phyloP scores from a whole-genome alignment of 1,284 basidiomycete species.

The Sporisorium exsertum region DNA sequence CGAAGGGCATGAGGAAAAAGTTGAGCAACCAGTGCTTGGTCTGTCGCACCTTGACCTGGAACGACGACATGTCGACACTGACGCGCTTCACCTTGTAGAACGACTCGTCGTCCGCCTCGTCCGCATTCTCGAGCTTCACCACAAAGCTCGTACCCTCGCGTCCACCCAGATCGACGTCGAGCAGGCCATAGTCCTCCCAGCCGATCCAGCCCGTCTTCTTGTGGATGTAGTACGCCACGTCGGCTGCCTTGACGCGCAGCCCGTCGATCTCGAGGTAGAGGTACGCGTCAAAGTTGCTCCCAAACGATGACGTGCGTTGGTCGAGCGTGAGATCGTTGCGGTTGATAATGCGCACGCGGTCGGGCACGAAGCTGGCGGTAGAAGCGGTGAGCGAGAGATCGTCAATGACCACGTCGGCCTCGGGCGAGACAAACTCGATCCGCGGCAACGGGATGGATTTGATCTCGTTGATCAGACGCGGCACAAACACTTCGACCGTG shows the following conservation, averaged over 20 bases:
- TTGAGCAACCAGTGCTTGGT: constrained; percentile 62
- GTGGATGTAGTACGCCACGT: constrained; percentile 72
- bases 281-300: constrained; percentile 70
- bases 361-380: constrained; percentile 71
- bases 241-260: constrained; percentile 70
- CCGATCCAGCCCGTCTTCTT: constrained; percentile 68
- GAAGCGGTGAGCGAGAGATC: constrained; percentile 69
- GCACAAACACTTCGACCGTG: constrained; percentile 71
- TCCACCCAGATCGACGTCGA: constrained; percentile 71
- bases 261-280: constrained; percentile 71
- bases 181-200: constrained; percentile 71
- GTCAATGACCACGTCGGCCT: constrained; percentile 71
- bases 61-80: constrained; percentile 70
- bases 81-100: constrained; percentile 72
- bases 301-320: constrained; percentile 70
- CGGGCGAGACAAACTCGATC: constrained; percentile 71
- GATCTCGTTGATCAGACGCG: constrained; percentile 70
- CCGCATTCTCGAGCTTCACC: constrained; percentile 71
- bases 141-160: constrained; percentile 70
- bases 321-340: constrained; percentile 71
- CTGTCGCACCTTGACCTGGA: constrained; percentile 59
- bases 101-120: constrained; percentile 71
- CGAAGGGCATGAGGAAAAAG: constrained; percentile 65
- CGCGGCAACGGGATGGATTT: constrained; percentile 71
- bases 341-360: constrained; percentile 70